Evolutionary conservation across 495 filamentous ascomycete genomes (phyloP).

Genomic region (Oidiodendron maius): DNA sequence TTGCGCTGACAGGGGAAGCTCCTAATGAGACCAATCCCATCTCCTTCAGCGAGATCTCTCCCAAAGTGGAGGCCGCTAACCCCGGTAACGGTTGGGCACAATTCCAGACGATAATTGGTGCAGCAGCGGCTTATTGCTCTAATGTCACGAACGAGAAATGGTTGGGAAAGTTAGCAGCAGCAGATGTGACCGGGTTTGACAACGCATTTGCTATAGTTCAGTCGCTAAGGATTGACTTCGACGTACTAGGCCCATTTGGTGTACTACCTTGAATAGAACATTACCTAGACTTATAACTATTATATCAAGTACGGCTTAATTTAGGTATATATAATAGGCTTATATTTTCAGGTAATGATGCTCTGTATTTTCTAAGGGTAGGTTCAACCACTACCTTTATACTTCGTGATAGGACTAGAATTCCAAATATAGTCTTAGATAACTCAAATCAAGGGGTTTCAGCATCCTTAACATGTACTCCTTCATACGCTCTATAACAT

Average conservation of each 20-base stretch:
- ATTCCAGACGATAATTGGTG: conserved; percentile 26
- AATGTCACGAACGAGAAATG: conserved; percentile 30
- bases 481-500: too few relatives aligned
- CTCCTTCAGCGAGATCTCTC: background rate
- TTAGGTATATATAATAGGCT: too few relatives aligned
- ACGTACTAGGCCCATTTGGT: conserved; percentile 6
- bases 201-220: conserved; percentile 28
- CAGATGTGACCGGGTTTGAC: conserved; percentile 27
- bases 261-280: too few relatives aligned
- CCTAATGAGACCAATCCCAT: conserved; percentile 1
- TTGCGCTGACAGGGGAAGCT: conserved; percentile 17
- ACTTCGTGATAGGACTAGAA: too few relatives aligned
- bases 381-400: too few relatives aligned
- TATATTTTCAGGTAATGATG: too few relatives aligned
- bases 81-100: conserved; percentile 30
- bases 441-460: too few relatives aligned
- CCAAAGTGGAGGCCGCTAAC: conserved; percentile 10
- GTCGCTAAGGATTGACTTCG: conserved; percentile 25
- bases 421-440: too few relatives aligned
- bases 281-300: too few relatives aligned
- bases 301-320: too few relatives aligned
- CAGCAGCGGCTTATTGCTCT: conserved; percentile 21
- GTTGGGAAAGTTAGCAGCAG: conserved; percentile 25
- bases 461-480: too few relatives aligned
- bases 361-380: too few relatives aligned